phyloP scores from a whole-genome alignment of 2,329 filamentous ascomycete species.

The Teratosphaeriaceae sp. region DNA sequence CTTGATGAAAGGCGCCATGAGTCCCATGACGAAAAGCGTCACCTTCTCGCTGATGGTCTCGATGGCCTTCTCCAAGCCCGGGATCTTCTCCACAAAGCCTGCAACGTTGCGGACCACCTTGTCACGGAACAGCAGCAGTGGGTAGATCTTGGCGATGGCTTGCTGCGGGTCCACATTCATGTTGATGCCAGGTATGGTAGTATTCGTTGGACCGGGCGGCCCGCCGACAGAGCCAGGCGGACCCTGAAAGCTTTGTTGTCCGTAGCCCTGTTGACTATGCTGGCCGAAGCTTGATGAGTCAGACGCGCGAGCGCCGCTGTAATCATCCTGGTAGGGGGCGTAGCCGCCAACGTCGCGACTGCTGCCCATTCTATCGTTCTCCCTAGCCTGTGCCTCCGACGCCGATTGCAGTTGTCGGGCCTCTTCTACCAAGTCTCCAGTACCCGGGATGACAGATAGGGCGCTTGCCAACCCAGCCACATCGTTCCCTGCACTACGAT shows the following conservation, averaged over 20 bases:
- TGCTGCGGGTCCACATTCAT: constrained; percentile 63
- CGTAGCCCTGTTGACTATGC: constrained; percentile 15
- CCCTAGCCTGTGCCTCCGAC: constrained; percentile 42
- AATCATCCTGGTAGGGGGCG: constrained; percentile 17
- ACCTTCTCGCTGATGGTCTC: constrained; percentile 92
- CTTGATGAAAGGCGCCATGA: constrained; percentile 84
- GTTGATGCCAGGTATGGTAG: constrained; percentile 64
- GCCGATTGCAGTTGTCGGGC: constrained; percentile 40
- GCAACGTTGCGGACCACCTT: constrained; percentile 85
- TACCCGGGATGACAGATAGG: constrained; percentile 65
- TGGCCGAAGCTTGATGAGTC: constrained; percentile 18
- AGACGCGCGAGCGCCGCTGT: constrained; percentile 13
- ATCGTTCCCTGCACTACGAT: constrained; percentile 22
- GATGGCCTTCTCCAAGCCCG: constrained; percentile 79
- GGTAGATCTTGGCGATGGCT: constrained; percentile 66
- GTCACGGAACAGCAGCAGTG: constrained; percentile 89
- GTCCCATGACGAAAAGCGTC: constrained; percentile 82
- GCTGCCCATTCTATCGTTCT: constrained; percentile 24
- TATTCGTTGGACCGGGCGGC: constrained; percentile 18
- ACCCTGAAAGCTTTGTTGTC: constrained; percentile 27
- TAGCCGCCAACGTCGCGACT: constrained; percentile 11
- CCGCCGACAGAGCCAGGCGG: constrained; percentile 33
- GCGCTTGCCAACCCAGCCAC: constrained; percentile 57
- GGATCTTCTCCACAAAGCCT: constrained; percentile 81
- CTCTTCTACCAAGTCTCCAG: constrained; percentile 40